Evolutionary conservation across 2,329 filamentous ascomycete genomes (phyloP).

Genomic region (Fusarium nematophilum): DNA sequence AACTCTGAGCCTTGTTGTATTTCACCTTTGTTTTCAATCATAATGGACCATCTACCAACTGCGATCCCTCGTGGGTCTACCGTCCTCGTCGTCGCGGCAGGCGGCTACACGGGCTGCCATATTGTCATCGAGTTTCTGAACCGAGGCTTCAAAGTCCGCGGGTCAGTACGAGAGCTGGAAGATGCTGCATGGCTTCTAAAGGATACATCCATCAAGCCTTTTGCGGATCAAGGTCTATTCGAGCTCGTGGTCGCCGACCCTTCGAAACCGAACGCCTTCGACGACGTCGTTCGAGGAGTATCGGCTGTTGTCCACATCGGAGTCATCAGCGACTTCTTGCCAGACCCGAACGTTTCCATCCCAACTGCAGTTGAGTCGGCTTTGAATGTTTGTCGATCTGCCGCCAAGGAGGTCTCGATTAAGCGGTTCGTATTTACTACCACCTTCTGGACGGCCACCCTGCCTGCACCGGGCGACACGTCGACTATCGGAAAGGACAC

Average conservation of each 20-base stretch:
- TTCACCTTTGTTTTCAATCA: too few species aligned
- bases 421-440: constrained; percentile 35
- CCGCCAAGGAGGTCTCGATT: constrained; percentile 23
- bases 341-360: constrained; percentile 31
- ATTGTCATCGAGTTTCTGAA: constrained; percentile 34
- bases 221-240: constrained; percentile 10
- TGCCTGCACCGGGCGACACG: constrained; percentile 12
- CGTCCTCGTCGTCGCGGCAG: constrained; percentile 38
- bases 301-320: constrained; percentile 35
- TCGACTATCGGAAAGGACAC: constrained; percentile 22
- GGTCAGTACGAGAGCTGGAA: constrained; percentile 26
- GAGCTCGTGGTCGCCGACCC: constrained; percentile 36
- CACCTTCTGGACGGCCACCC: constrained; percentile 28
- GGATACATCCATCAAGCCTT: constrained; percentile 16
- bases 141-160: constrained; percentile 35
- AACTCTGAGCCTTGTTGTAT: too few species aligned
- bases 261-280: constrained; percentile 23
- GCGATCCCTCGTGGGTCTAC: constrained; percentile 35
- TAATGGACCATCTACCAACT: background rate
- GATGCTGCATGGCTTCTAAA: constrained; percentile 35
- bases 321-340: constrained; percentile 16
- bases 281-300: constrained; percentile 33
- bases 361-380: constrained; percentile 25
- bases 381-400: constrained; percentile 30
- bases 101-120: constrained; percentile 36